Base-by-base conservation (phyloP, 2,329 filamentous ascomycete species). In the Drechslerella coelobrocha region DNA sequence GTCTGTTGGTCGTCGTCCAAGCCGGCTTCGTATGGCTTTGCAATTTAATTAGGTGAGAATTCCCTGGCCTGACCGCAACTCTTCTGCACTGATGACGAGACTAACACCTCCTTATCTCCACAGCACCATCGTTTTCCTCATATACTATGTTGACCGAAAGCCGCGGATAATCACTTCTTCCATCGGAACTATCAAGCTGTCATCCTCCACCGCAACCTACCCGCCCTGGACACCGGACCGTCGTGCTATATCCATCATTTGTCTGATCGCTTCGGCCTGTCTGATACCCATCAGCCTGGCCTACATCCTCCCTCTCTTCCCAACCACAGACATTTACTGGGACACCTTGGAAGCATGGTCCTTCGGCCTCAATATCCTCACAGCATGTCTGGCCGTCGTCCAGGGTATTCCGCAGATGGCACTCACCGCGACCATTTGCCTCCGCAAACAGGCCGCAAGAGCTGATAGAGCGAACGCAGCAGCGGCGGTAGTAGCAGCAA, bases 221-320 rank as follows among this genome's bases (percentile, higher is more conserved):
- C 66, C 59, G 17, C 66, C 59, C 7, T 71, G 66, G 66, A 71
- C 66, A 26, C 66, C 66, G 3, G 59, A 51, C 3, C 53, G 24
- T 14, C 29, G 59, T 3, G 43, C 61, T 10, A 71, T 62, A 21
- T 41, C 54, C 17, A 29, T 39, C 5, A 14, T 71, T 14, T 63
- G 53, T 48, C n/a, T 55, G 14, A 37, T 34, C 17, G 53, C 59
- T 27, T 63, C 66, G 21, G 27, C 24, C 21, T 47, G 43, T 2
- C 19, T 60, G n/a, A 52, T 71, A 17, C 59, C 66, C 6, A 60
- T 55, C 19, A 63, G 66, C 43, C 37, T 71, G 14, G 48, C 50
- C 9, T 71, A 71, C 21, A 63, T 63, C 12, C 48, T 71, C n/a
- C 66, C 66, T 1, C 10, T 57, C 19, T 63, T 63, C 29, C n/a